Evolutionary conservation across 306 rosid genomes (phyloP), one percentile per base, ranked within the genome.

Genomic region (Sechiopsis laciniata): DNA sequence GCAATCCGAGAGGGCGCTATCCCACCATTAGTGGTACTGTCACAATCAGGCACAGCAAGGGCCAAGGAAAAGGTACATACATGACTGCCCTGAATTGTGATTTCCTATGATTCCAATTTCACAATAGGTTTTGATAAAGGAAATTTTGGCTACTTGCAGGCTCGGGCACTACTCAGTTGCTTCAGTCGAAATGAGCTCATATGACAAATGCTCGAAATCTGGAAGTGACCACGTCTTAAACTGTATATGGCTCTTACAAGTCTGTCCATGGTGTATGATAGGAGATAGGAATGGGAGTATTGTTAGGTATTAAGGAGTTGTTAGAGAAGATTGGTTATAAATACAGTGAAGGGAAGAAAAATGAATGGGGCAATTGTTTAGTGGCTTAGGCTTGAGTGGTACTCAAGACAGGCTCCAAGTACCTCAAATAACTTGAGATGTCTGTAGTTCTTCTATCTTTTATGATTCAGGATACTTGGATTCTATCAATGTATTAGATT

Each of bases 1-100:
- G 91, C 91, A 76, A 94, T 95, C 71, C 96, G 89, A 63, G 97
- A 89, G 81, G 97, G 99, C 72, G 99, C 97, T 29, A 96, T 95
- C 75, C 99, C 99, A 0, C 99, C 99, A 12, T 86, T 91, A 66
- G 99, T 91, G 51, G 92, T 87, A 24, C 83, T 95, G 82, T 89
- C 97, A 58, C 96, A 89, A 75, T 86, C 92, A 57, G 99, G 99
- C 83, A 95, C 99, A 51, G 85, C 96, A 7, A 91, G 96, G 84
- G 99, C 96, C 82, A 91, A 87, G 84, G 97, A 94, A 79, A 94
- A 94, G 92, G 97, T 94, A 40, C 46, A 51, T 32, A 26, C 29
- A 26, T 26, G 76, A 45, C 80, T 54, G 61, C 62, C 35, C 10
- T 64, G 57, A 21, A 22, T 48, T 56, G 80, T 70, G 71, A 70